Base-by-base conservation (phyloP, 2,329 filamentous ascomycete genomes). In the Byssothecium circinans region DNA sequence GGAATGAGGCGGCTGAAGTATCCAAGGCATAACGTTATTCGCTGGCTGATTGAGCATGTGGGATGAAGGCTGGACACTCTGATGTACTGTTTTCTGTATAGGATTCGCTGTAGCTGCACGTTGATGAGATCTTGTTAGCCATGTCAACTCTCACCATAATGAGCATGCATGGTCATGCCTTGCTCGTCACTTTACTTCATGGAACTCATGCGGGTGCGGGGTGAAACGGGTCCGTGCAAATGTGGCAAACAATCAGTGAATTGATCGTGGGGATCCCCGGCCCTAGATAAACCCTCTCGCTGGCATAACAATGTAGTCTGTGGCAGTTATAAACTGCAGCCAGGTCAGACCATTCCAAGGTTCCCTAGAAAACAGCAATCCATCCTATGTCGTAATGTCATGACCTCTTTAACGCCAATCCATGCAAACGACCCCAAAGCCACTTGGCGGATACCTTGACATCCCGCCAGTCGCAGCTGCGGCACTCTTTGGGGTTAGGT, bases 401-500 rank as follows among this genome's bases (percentile, higher is more conserved):
- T 57, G 54, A 55, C 49, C 53, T 56, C 52, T 61, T 68, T 57
- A 69, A 67, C 63, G 64, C 65, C 63, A 61, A 55, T 43, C 62
- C 54, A 47, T 58, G 57, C 45, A 67, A 57, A 46, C 65, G 64
- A 56, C 59, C 62, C 63, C 65, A 68, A 20, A 69, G 43, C 42
- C 60, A 59, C 56, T 60, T 68, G 41, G 64, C 48, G 41, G 63
- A 65, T 34, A 54, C 44, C 58, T 61, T 68, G 50, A 66, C 53
- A 43, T 59, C 57, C 42, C 62, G 57, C 61, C 67, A 68, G 48
- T 66, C 62, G 56, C 62, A 60, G 43, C 54, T 56, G 47, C 65
- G 66, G 53, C 62, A 62, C 50, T 52, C 41, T 19, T 56, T 57
- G 8, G 57, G 53, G 44, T 52, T 50, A 2, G 56, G 45, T 42